Conservation (phyloP, 371 early-diverging fungal genomes). For the Mortierella sp. region DNA sequence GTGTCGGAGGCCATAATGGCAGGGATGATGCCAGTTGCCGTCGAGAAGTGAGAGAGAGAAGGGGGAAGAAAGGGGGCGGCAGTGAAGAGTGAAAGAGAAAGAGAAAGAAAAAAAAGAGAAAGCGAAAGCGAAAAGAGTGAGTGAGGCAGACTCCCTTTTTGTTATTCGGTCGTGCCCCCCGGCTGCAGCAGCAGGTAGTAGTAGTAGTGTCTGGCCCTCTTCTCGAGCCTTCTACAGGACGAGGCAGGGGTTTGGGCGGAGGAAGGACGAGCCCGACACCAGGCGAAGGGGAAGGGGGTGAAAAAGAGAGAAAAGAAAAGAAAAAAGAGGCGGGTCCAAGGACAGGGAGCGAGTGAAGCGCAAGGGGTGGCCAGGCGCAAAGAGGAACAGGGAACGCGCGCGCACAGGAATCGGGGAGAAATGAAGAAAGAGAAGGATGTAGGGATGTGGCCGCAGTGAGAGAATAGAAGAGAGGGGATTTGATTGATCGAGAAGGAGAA, state of each 20-base stretch:
- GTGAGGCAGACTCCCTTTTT: conserved; percentile 3
- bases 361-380: too few species aligned
- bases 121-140: not conserved
- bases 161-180: conserved; percentile 12
- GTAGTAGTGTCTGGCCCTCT: too few species aligned
- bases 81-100: not conserved
- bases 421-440: not conserved
- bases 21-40: not conserved
- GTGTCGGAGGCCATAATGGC: conserved; percentile 4
- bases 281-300: not conserved
- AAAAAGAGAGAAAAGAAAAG: conserved; percentile 10
- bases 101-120: not conserved
- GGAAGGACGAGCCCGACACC: not conserved
- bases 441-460: too few species aligned
- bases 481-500: too few species aligned
- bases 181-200: too few species aligned
- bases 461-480: too few species aligned
- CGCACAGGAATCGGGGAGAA: conserved; percentile 12
- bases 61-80: not conserved
- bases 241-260: conserved; percentile 2
- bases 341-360: too few species aligned
- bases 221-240: too few species aligned
- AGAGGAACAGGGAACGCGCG: not conserved
- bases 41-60: not conserved
- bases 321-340: conserved; percentile 2